Evolutionary conservation across 345 rosid genomes (phyloP).

Genomic region (Bruguiera parviflora): DNA sequence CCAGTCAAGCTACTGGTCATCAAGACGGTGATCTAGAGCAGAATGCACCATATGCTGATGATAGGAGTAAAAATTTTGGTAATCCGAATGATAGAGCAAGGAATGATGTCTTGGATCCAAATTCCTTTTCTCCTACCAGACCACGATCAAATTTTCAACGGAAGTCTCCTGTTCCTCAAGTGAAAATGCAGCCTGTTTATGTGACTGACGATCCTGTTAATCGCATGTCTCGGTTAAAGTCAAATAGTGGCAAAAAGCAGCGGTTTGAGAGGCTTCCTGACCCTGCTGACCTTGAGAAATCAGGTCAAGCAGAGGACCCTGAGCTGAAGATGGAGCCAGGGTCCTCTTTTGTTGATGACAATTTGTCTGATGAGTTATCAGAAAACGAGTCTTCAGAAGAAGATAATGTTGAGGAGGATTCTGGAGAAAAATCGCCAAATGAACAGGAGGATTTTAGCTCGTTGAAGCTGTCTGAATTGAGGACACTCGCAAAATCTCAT

Average conservation of each 20-base stretch:
- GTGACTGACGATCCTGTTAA: constrained; percentile 38
- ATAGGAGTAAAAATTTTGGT: constrained; percentile 34
- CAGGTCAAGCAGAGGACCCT: constrained; percentile 29
- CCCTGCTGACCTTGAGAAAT: constrained; percentile 26
- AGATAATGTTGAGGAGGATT: constrained; percentile 26
- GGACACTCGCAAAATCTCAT: constrained; percentile 68
- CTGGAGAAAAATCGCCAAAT: constrained; percentile 16
- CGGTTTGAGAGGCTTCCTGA: constrained; percentile 33
- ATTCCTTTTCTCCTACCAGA: constrained; percentile 44
- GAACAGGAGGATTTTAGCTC: constrained; percentile 45
- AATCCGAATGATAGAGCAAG: constrained; percentile 21
- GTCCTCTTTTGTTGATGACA: constrained; percentile 22
- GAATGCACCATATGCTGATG: constrained; percentile 30
- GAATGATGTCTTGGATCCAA: constrained; percentile 30
- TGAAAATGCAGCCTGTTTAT: constrained; percentile 47
- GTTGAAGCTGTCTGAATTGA: constrained; percentile 64
- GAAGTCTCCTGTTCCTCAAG: constrained; percentile 61
- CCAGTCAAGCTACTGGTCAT: constrained; percentile 25
- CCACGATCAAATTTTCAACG: constrained; percentile 76
- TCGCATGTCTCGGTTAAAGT: constrained; percentile 26
- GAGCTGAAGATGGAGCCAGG: constrained; percentile 30
- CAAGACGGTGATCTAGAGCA: constrained; percentile 33
- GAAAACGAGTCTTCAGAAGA: constrained; percentile 31
- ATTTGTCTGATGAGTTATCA: constrained; percentile 23
- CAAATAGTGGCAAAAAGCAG: constrained; percentile 38